Conservation (phyloP, 805 yeast genomes). For the Yarrowia porcina region DNA sequence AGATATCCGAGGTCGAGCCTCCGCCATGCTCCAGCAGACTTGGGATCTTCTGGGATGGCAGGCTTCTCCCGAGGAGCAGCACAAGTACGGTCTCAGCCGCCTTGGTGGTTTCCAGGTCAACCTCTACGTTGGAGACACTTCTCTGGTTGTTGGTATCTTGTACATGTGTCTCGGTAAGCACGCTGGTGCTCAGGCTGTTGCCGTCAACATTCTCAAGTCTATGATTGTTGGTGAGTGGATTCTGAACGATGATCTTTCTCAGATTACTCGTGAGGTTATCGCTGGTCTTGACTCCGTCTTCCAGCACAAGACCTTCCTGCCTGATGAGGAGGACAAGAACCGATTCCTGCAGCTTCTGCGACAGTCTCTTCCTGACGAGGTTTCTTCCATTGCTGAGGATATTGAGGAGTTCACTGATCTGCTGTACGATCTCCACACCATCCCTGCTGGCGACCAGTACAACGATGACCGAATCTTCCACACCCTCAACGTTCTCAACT, state of each 20-base stretch:
- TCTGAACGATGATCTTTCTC: constrained; percentile 54
- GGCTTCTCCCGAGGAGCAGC: constrained; percentile 51
- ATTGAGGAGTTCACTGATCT: constrained; percentile 55
- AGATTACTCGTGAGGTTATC: constrained; percentile 60
- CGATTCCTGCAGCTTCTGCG: constrained; percentile 52
- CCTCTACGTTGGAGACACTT: constrained; percentile 52
- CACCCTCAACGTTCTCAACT: constrained; percentile 69
- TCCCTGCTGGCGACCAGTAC: constrained; percentile 79
- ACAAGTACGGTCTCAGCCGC: constrained; percentile 56
- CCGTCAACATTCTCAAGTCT: constrained; percentile 68
- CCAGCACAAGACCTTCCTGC: constrained; percentile 55
- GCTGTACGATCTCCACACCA: constrained; percentile 62
- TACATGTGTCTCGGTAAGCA: constrained; percentile 68
- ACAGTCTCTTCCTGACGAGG: constrained; percentile 58
- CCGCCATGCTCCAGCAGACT: constrained; percentile 52
- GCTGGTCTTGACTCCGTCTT: constrained; percentile 63
- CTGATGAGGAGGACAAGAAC: constrained; percentile 53
- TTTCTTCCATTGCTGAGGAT: constrained; percentile 47
- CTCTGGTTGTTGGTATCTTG: constrained; percentile 61
- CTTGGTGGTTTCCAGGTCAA: constrained; percentile 72
- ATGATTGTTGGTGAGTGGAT: constrained; percentile 65
- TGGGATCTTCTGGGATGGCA: constrained; percentile 77
- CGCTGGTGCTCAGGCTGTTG: constrained; percentile 54
- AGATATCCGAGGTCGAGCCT: constrained; percentile 58
- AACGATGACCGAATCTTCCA: constrained; percentile 85